Evolutionary conservation across 257 asterid species (phyloP), one percentile per base, ranked within the genome.

Genomic region (Ligustrum vulgare): DNA sequence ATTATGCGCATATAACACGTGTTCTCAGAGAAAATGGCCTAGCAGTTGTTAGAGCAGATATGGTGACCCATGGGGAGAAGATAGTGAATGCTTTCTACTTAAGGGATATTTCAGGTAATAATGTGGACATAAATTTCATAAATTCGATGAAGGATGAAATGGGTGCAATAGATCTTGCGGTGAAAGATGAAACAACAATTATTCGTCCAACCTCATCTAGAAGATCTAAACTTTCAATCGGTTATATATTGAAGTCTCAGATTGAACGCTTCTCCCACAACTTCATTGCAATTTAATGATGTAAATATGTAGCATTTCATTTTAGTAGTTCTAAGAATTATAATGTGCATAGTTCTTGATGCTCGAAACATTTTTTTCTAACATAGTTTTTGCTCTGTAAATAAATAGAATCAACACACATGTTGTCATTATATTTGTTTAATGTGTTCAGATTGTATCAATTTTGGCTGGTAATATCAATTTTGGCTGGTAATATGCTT

Each of bases 11-110:
- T 74, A 88, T 91, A 79, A 91, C 96, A 18, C 72, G 96, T 68
- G 91, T 91, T 71, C 89, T 91, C 10, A 76, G 96, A 75, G 97
- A 89, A 70, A 87, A 87, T 51, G 93, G 97, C 6, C 87, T 89
- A 64, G 91, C 89, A 16, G 93, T 88, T 28, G 88, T 81, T 2
- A 71, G 88, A 78, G 89, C 90, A 74, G 90, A 88, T 49, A 81
- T 82, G 0, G 93, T 84, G 9, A 86, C 91, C 8, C 82, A 75
- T 36, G 89, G 93, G 20, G 92, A 83, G 77, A 86, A 82, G 78
- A 78, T 91, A 6, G 87, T 86, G 41, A 87, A 89, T 74, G 90
- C 87, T 18, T 89, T 91, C 86, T 91, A 91, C n/a, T 88, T 91
- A 58, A 89, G 92, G 80, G 96, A 89, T 25, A 87, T 85, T 71